These are phyloP conservation scores for Yamadazyma blattariae DNA, from an alignment of 1,139 yeast genomes.

Conservation along the genomic window DNA sequence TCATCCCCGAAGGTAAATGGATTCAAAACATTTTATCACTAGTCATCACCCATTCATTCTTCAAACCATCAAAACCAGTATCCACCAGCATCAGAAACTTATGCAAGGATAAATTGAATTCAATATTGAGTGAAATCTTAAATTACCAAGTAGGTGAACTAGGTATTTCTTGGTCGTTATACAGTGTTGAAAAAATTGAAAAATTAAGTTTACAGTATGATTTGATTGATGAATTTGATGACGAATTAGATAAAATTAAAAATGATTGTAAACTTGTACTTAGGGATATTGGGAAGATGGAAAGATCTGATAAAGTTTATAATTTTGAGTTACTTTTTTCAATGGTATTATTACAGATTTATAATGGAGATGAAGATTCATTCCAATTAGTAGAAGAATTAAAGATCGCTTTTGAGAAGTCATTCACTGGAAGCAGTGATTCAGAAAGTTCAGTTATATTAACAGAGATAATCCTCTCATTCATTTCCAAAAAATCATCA, in stretches of 20 bases:
- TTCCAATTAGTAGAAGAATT: conserved; percentile 73
- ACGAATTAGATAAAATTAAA: conserved; percentile 47
- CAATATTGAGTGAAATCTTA: conserved; percentile 62
- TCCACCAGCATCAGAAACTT: conserved; percentile 35
- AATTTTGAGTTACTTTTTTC: conserved; percentile 74
- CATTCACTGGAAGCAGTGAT: conserved; percentile 21
- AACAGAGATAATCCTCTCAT: conserved; percentile 76
- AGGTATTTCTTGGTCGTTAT: conserved; percentile 65
- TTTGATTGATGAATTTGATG: conserved; percentile 51
- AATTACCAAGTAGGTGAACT: conserved; percentile 40
- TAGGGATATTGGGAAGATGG: conserved; percentile 7
- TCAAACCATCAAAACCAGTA: conserved; percentile 25
- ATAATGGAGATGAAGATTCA: conserved; percentile 78
- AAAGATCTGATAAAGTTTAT: conserved; percentile 23
- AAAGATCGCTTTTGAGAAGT: conserved; percentile 45
- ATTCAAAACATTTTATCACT: conserved; percentile 49
- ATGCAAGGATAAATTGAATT: conserved; percentile 60
- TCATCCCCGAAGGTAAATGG: conserved; percentile 15
- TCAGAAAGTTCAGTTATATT: conserved; percentile 55
- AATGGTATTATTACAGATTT: conserved; percentile 74
- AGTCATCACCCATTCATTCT: conserved; percentile 56
- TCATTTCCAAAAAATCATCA: conserved; percentile 69
- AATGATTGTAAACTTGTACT: conserved; percentile 51
- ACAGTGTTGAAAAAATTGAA: conserved; percentile 30
- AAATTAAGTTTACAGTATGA: conserved; percentile 7